Conservation (phyloP, 495 filamentous ascomycete species). For the Hyaloscypha hepaticicola region DNA sequence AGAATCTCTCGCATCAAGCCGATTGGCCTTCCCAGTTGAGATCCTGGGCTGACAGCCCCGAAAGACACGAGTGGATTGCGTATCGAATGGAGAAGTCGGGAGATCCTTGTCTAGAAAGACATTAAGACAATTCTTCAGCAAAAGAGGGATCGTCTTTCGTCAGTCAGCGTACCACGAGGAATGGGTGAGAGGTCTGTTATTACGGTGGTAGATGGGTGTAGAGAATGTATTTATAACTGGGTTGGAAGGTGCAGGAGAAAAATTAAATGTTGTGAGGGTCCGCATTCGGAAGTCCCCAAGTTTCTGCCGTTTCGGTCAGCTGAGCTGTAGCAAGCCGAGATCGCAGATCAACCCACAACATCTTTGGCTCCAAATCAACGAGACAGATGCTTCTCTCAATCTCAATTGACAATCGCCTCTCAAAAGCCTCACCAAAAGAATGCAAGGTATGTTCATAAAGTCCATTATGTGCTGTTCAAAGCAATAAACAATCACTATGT, state of each 20-base stretch:
- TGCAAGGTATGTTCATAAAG: neutral
- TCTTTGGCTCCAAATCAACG: neutral
- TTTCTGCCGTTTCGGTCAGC: neutral
- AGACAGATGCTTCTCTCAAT: neutral
- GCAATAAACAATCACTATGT: neutral
- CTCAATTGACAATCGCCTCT: neutral
- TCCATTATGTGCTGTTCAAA: neutral
- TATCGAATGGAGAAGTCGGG: neutral
- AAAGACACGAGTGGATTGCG: constrained; percentile 1
- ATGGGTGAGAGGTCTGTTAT: too few relatives aligned
- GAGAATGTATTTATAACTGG: neutral
- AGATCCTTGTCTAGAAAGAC: too few relatives aligned
- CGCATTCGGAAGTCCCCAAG: neutral
- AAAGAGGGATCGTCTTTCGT: too few relatives aligned
- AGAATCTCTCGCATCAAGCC: neutral
- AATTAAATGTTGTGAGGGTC: too few relatives aligned
- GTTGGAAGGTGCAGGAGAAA: too few relatives aligned
- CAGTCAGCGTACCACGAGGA: too few relatives aligned
- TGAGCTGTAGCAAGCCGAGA: neutral
- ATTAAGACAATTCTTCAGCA: too few relatives aligned
- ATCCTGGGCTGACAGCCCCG: neutral
- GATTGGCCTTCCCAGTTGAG: neutral
- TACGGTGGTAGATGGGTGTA: too few relatives aligned
- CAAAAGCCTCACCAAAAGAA: neutral
- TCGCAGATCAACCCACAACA: neutral